These are phyloP conservation scores for Rhodotorula paludigena DNA, from an alignment of 768 basidiomycete species.

Conservation along the genomic window DNA sequence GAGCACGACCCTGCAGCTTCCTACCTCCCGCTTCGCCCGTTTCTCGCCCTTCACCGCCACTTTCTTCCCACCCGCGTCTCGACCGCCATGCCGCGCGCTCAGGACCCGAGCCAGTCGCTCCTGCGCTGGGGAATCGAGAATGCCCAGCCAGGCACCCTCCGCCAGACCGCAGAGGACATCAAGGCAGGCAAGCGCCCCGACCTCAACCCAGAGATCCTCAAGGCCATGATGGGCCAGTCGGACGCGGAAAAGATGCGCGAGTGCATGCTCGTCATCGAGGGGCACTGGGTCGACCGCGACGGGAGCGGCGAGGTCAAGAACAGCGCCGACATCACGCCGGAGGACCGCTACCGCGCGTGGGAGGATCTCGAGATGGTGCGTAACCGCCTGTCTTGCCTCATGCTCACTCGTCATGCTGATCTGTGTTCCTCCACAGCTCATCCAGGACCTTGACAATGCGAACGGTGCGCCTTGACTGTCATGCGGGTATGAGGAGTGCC, in stretches of 20 bases:
- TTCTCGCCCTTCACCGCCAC: not conserved
- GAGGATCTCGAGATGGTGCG: conserved; percentile 84
- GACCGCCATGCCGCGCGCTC: not conserved
- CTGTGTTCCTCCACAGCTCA: conserved; percentile 54
- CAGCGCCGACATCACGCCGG: conserved; percentile 52
- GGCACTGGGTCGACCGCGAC: conserved; percentile 48
- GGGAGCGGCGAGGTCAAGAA: conserved; percentile 46
- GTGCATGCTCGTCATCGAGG: conserved; percentile 35
- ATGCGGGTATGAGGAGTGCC: too few species aligned
- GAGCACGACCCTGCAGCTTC: too few species aligned
- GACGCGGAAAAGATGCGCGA: conserved; percentile 76
- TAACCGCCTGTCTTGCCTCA: conserved; percentile 4
- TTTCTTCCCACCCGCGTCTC: not conserved
- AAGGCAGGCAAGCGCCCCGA: conserved; percentile 48
- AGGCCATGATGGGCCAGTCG: conserved; percentile 74
- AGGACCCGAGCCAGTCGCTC: conserved; percentile 61
- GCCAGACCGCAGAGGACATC: conserved; percentile 44
- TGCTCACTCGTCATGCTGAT: not conserved
- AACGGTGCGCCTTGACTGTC: conserved; percentile 55
- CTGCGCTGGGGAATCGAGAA: conserved; percentile 78
- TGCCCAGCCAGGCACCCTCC: conserved; percentile 48
- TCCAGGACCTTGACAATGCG: conserved; percentile 86
- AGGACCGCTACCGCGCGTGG: conserved; percentile 58
- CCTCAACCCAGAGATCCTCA: conserved; percentile 77
- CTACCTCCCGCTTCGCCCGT: not conserved